Evolutionary conservation across 768 basidiomycete species (phyloP).

Genomic region (Strobilomyces dryophilus): DNA sequence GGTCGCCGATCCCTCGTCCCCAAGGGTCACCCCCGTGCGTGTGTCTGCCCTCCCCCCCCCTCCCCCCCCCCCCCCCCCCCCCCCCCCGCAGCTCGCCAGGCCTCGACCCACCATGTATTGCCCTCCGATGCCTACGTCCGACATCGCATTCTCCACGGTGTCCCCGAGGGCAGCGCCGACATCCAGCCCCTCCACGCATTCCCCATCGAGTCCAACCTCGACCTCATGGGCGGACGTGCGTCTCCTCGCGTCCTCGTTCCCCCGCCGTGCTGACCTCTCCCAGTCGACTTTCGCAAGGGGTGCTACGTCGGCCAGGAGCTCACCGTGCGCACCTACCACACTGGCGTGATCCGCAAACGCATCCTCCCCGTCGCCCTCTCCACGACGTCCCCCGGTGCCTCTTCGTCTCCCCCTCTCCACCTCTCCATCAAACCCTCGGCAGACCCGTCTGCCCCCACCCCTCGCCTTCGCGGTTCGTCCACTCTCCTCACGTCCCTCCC

Average conservation of each 20-base stretch:
- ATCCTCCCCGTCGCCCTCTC: conserved; percentile 73
- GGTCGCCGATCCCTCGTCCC: conserved; percentile 66
- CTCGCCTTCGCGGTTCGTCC: conserved; percentile 69
- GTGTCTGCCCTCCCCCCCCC: neutral
- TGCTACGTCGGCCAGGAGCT: conserved; percentile 98
- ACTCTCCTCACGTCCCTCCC: conserved; percentile 61
- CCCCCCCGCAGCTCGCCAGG: conserved; percentile 44
- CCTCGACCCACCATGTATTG: conserved; percentile 52
- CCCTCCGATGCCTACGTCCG: conserved; percentile 59
- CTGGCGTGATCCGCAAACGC: conserved; percentile 85
- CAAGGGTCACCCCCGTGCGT: conserved; percentile 67
- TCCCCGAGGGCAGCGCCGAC: conserved; percentile 83
- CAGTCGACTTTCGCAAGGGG: conserved; percentile 96
- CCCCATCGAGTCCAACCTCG: conserved; percentile 93
- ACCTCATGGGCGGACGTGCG: conserved; percentile 91
- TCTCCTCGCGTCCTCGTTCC: conserved; percentile 8
- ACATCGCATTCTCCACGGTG: conserved; percentile 76
- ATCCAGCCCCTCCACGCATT: conserved; percentile 74
- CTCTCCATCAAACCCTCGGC: conserved; percentile 24
- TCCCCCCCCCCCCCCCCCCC: neutral
- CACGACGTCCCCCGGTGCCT: conserved; percentile 20
- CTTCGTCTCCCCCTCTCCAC: conserved; percentile 12
- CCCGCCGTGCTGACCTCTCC: conserved; percentile 1
- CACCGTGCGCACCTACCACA: conserved; percentile 95
- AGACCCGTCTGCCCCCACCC: conserved; percentile 22